Conservation (phyloP, 129 eudicot genomes). For the Tagetes patula region DNA sequence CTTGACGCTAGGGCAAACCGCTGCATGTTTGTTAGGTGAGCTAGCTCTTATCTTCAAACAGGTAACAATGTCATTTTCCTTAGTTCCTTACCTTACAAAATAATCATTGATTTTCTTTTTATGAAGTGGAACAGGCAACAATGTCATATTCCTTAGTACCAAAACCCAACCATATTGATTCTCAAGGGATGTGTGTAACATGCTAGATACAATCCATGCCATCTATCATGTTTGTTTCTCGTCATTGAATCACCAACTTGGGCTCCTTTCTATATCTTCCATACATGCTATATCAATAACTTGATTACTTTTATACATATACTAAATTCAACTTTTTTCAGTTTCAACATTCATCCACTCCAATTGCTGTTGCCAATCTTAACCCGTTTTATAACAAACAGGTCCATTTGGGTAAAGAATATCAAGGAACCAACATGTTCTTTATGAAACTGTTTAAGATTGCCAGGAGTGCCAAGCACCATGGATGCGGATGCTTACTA, state of each 20-base stretch:
- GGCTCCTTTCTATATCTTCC: neutral
- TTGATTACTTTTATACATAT: neutral
- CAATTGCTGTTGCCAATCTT: neutral
- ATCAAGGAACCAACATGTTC: neutral
- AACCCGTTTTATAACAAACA: neutral
- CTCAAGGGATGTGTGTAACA: neutral
- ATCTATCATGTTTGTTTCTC: neutral
- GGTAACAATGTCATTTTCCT: neutral
- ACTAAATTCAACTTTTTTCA: neutral
- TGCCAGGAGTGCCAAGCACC: neutral
- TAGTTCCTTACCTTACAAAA: neutral
- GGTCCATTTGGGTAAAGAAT: neutral
- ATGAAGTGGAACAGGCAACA: neutral
- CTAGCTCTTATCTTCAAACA: neutral
- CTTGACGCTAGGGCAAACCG: neutral
- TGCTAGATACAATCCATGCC: constrained; percentile 1
- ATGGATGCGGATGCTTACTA: neutral
- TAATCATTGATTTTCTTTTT: neutral
- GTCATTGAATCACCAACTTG: neutral
- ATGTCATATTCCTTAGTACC: neutral
- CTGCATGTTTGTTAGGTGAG: neutral
- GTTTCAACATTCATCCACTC: neutral
- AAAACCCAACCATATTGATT: neutral
- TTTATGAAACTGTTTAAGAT: neutral
- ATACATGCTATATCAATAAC: neutral